A percentile compares a stretch with the other conserved stretches of the same genome.
Evolutionary conservation across 441 rosid species (phyloP).

Genomic region (Adansonia madagascariensis): DNA sequence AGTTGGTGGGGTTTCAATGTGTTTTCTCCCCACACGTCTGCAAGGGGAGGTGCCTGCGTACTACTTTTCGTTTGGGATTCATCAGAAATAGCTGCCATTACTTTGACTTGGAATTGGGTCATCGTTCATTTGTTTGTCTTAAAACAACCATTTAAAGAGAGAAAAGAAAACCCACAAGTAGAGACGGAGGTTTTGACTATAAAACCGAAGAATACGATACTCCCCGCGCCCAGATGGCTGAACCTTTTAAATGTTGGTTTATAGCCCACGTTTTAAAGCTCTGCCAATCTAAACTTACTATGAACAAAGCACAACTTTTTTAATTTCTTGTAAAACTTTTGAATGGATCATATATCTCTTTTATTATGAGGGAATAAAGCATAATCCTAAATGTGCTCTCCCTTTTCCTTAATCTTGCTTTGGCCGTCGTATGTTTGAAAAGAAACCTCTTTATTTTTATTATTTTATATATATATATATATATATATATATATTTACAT

Average conservation of each 20-base stretch:
- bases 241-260: neutral
- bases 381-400: neutral
- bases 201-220: neutral
- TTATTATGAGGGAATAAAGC: neutral
- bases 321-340: neutral
- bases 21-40: conserved; percentile 14
- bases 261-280: conserved; percentile 22
- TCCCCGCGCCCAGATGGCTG: neutral
- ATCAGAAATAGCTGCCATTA: neutral
- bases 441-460: neutral
- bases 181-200: conserved; percentile 27
- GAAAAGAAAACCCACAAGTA: neutral
- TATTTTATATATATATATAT: too few species aligned
- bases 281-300: neutral
- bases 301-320: conserved; percentile 19
- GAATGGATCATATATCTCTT: neutral
- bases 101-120: conserved; percentile 18
- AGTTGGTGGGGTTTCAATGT: conserved; percentile 17
- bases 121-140: neutral
- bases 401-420: neutral
- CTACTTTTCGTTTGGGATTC: neutral
- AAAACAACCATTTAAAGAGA: neutral
- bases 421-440: conserved; percentile 36
- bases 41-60: neutral
- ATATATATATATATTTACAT: too few species aligned